A percentile compares a stretch with the other conserved stretches of the same genome.
Conservation (phyloP, 1,139 yeast genomes). For the Diutina mesorugosa region DNA sequence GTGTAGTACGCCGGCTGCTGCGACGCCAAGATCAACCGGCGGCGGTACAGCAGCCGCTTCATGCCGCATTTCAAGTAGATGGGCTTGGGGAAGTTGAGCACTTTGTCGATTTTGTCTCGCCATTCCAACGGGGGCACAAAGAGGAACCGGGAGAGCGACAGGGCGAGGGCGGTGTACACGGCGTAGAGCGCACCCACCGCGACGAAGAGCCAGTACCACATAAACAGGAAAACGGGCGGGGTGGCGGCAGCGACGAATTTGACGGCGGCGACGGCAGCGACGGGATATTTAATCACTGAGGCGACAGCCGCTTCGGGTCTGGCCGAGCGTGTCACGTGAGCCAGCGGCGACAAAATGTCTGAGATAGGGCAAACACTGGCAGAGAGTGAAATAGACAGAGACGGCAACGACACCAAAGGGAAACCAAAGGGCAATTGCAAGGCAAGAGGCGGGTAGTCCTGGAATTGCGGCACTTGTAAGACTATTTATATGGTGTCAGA, state of each 20-base stretch:
- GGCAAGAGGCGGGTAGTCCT: too few species aligned
- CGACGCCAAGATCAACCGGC: neutral
- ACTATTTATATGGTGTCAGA: too few species aligned
- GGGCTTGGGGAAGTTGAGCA: slow-evolving; percentile 20
- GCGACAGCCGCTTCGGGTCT: neutral
- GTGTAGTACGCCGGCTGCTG: slow-evolving; percentile 8
- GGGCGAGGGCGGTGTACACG: slow-evolving; percentile 7
- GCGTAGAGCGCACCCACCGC: neutral
- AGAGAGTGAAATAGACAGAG: too few species aligned
- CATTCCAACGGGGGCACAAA: slow-evolving; percentile 34
- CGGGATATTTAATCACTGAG: neutral
- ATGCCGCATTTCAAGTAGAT: slow-evolving; percentile 23
- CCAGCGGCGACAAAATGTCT: neutral
- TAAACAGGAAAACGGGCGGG: neutral
- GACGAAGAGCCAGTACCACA: neutral
- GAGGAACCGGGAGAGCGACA: slow-evolving; percentile 23
- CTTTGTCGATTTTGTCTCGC: slow-evolving; percentile 24
- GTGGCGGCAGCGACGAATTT: neutral
- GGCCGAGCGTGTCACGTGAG: neutral
- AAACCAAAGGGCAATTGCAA: too few species aligned
- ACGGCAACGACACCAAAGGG: too few species aligned
- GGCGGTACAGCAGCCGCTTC: slow-evolving; percentile 8
- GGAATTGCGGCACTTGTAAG: too few species aligned
- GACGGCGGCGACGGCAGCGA: neutral
- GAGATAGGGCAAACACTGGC: too few species aligned